These are phyloP conservation scores for Gnetum montanum DNA, from an alignment of 75 land plant genomes.

Conservation along the genomic window DNA sequence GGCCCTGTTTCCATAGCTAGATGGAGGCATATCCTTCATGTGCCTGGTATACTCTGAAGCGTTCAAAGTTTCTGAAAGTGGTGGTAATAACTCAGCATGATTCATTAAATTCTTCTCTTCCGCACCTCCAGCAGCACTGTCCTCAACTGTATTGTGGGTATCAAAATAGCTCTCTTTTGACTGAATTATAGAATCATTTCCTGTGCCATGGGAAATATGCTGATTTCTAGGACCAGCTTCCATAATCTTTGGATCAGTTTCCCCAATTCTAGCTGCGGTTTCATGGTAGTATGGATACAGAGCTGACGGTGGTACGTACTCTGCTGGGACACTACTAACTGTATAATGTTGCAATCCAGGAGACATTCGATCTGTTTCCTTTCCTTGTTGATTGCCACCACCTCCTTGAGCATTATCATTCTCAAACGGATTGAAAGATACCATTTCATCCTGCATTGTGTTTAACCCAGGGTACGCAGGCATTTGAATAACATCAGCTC, in stretches of 20 bases:
- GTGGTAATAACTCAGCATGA: background rate
- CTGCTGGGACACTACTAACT: background rate
- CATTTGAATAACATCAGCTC: background rate
- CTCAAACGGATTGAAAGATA: background rate
- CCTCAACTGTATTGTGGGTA: background rate
- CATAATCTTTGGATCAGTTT: background rate
- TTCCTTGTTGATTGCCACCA: background rate
- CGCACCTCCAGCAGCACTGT: background rate
- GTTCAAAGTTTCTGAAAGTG: background rate
- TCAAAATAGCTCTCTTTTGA: background rate
- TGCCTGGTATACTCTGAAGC: background rate
- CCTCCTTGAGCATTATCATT: background rate
- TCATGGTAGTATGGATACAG: background rate
- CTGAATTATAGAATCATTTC: background rate
- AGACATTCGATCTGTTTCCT: background rate
- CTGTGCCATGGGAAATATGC: background rate
- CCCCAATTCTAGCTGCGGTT: background rate
- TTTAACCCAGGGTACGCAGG: background rate
- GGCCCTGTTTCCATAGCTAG: background rate
- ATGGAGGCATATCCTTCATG: background rate
- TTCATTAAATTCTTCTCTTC: background rate
- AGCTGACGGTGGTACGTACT: slow-evolving; percentile 1
- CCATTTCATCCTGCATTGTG: background rate
- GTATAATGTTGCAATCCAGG: background rate
- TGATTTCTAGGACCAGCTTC: background rate